Evolutionary conservation across 352 stramenopile species (phyloP).

Genomic region (Pythium brachiatum): DNA sequence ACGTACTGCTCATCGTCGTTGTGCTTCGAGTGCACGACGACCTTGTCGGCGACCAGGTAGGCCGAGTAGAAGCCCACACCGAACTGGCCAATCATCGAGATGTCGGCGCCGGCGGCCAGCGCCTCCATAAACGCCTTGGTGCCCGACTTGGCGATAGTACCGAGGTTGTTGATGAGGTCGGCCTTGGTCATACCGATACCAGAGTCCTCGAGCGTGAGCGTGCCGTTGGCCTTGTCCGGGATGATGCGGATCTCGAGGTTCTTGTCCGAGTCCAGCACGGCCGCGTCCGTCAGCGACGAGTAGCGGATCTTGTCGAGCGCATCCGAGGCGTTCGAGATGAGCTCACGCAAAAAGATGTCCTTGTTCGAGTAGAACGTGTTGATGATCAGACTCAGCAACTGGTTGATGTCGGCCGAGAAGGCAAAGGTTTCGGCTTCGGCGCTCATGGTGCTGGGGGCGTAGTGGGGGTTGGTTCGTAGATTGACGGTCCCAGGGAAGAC

Average conservation of each 20-base stretch:
- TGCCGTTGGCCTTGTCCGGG: constrained; percentile 99
- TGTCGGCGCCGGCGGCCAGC: constrained; percentile 95
- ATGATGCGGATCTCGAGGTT: constrained; percentile 99
- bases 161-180: constrained; percentile 99
- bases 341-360: constrained; percentile 98
- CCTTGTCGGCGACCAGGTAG: constrained; percentile 99
- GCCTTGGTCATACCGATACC: constrained; percentile 99
- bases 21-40: constrained; percentile 98
- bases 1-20: constrained; percentile 98
- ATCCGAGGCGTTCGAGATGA: constrained; percentile 97
- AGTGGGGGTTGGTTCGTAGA: constrained; percentile 10
- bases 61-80: constrained; percentile 99
- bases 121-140: constrained; percentile 99
- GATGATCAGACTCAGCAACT: constrained; percentile 98
- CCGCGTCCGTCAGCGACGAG: constrained; percentile 95
- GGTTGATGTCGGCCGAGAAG: constrained; percentile 99
- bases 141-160: constrained; percentile 99
- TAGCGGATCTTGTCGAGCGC: constrained; percentile 98
- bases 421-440: constrained; percentile 97
- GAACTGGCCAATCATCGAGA: constrained; percentile 99
- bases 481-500: constrained; percentile 33
- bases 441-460: constrained; percentile 68
- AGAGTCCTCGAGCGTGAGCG: constrained; percentile 97
- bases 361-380: constrained; percentile 99
- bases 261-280: constrained; percentile 95